A percentile compares a stretch with the other conserved stretches of the same genome.
Evolutionary conservation across 2,329 filamentous ascomycete genomes (phyloP).

Genomic region (Sporothrix luriei): DNA sequence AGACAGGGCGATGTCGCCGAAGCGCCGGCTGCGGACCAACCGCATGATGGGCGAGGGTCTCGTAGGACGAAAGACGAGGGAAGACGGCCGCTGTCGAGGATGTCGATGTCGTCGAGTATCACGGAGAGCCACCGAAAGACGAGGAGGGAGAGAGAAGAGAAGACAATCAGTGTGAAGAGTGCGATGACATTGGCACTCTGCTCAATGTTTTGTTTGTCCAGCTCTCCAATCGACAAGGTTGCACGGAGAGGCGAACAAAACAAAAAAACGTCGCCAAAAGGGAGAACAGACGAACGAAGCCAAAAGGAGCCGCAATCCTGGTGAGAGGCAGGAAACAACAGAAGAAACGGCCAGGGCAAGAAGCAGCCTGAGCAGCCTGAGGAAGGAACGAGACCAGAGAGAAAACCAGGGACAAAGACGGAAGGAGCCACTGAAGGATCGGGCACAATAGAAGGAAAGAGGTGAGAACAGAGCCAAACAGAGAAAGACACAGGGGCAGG

Average conservation of each 20-base stretch:
- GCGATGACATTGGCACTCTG: neutral
- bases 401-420: neutral
- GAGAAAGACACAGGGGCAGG: neutral
- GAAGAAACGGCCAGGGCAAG: neutral
- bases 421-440: conserved; percentile 6
- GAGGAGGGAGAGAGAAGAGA: neutral
- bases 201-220: conserved; percentile 3
- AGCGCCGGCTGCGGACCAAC: neutral
- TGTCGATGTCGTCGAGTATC: neutral
- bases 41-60: conserved; percentile 16
- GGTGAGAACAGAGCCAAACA: conserved; percentile 9
- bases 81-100: neutral
- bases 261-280: neutral
- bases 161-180: neutral
- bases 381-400: neutral
- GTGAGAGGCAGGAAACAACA: neutral
- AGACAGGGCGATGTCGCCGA: conserved; percentile 12
- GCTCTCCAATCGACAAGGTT: neutral
- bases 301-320: conserved; percentile 10
- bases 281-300: neutral
- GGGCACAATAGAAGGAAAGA: neutral
- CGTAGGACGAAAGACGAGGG: neutral
- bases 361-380: neutral
- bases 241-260: neutral
- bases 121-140: neutral